Evolutionary conservation across 2,329 filamentous ascomycete species (phyloP), one percentile per base, ranked within the genome.

Genomic region (Cryphonectria parasitica): DNA sequence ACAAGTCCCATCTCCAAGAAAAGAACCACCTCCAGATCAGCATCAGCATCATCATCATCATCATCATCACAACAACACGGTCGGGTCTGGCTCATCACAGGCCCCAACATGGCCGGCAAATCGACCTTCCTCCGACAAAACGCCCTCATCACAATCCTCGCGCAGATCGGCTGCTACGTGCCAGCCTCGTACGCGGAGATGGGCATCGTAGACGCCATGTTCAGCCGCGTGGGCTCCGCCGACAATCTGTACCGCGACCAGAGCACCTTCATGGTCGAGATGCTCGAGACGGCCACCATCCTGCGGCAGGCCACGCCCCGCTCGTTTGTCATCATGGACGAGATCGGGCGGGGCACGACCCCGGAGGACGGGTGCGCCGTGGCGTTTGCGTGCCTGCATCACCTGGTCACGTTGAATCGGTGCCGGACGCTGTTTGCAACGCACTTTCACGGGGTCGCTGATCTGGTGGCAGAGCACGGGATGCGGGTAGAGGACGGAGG

Each of bases 231-330:
- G 31, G 96, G 96, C 1, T 97, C 94, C 0, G 96, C 95, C 1
- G 97, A 99, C 80, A 95, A 97, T 78, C 85, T 99, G n/a, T 98
- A 92, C 82, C 89, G 90, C 66, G 92, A 97, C 82, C 95, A 98
- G 80, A 97, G 94, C 67, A 99, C 97, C 0, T 99, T 99, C 81
- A 98, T 99, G 96, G 94, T 98, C 0, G 96, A 99, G 82, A 99
- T 99, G 96, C 87, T 98, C 2, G 96, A 99, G 82, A 97, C 96
- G 28, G 95, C 95, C 1, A 87, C 92, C 36, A 99, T 99, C 67
- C 86, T 99, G 67, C 92, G 91, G 72, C 87, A 92, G 74, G 95
- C 96, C 0, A 98, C 95, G 0, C 82, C 90, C 1, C 87, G 91
- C 34, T 96, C 92, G 0, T 97, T 99, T 76, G 95, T 96, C 72